phyloP scores from a whole-genome alignment of 2,329 filamentous ascomycete species.

The Hypomyces perniciosus region DNA sequence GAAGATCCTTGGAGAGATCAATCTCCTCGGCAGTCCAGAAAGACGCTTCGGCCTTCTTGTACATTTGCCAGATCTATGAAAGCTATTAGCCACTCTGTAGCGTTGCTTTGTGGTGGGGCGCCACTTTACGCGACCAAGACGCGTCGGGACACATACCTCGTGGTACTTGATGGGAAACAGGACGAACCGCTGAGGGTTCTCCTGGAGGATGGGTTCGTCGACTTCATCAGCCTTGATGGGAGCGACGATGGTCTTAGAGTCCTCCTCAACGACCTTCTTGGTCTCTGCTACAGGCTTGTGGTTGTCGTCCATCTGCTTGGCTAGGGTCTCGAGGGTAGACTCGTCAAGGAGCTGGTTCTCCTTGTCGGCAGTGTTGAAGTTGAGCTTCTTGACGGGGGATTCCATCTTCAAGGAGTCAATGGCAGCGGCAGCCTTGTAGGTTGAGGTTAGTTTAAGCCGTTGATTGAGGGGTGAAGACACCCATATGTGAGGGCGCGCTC shows the following conservation, averaged over 20 bases:
- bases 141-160: conserved; percentile 65
- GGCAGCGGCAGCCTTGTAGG: conserved; percentile 69
- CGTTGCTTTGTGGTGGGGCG: conserved; percentile 20
- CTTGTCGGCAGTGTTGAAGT: conserved; percentile 69
- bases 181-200: conserved; percentile 94
- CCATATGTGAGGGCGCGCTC: background rate
- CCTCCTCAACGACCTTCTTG: conserved; percentile 28
- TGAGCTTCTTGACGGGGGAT: conserved; percentile 83
- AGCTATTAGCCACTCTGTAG: conserved; percentile 32
- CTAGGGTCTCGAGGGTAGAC: conserved; percentile 44
- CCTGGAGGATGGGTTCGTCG: conserved; percentile 85
- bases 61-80: conserved; percentile 96
- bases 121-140: conserved; percentile 64
- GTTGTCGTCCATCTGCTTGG: conserved; percentile 54
- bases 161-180: conserved; percentile 99
- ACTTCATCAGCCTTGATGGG: conserved; percentile 63
- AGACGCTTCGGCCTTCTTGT: conserved; percentile 99
- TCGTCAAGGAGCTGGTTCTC: conserved; percentile 63
- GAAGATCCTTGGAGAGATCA: conserved; percentile 95
- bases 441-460: conserved; percentile 19
- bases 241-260: conserved; percentile 32
- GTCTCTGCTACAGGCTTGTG: conserved; percentile 50
- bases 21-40: conserved; percentile 99
- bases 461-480: background rate
- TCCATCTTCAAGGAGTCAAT: conserved; percentile 90